Base-by-base conservation (phyloP, 23 red algal genomes). In the Gracilaria gracilis region DNA sequence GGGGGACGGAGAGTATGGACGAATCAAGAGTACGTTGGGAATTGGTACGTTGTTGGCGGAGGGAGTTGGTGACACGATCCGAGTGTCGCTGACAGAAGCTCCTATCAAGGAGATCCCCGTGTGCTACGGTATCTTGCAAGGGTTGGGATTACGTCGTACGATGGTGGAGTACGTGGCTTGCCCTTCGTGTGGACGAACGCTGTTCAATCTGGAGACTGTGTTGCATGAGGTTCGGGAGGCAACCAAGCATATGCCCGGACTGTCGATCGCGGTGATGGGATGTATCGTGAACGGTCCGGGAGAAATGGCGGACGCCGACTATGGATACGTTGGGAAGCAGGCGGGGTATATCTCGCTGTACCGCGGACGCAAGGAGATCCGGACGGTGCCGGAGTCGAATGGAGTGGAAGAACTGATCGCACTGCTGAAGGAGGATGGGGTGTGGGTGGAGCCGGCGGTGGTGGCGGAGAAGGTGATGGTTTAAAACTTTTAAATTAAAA, bases 161-260 rank as follows among this genome's bases (percentile, higher is more conserved):
- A 99, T 99, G 97, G 94, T 96, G 33, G 97, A 99, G 81, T 99
- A 96, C 79, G 97, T 99, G n/a, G 97, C 97, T 19, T 99, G 97
- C 82, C 97, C 97, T 23, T 95, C 90, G 31, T 99, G 97, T 61
- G 97, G 97, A 27, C 80, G 97, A 6, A 99, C 97, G 55, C 82
- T 99, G 51, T 99, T 99, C 80, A 94, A 99, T 54, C 74, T 99
- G 31, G 97, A 99, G 75, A 84, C 85, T 14, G 97, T 99, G 47
- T 74, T 99, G 50, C 94, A 96, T 64, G 88, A 96, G 81, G 97
- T 99, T 28, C 94, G 97, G 23, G 97, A 96, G 79, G 97, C 97
- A 9, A 99, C 97, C 27, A 99, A 99, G 75, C 97, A 99, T 75
- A 96, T 99, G 97, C 94, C 94, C 21, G 90, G 91, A 16, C 67